phyloP scores from a whole-genome alignment of 306 rosid species.

The Hippophae gyantsensis region DNA sequence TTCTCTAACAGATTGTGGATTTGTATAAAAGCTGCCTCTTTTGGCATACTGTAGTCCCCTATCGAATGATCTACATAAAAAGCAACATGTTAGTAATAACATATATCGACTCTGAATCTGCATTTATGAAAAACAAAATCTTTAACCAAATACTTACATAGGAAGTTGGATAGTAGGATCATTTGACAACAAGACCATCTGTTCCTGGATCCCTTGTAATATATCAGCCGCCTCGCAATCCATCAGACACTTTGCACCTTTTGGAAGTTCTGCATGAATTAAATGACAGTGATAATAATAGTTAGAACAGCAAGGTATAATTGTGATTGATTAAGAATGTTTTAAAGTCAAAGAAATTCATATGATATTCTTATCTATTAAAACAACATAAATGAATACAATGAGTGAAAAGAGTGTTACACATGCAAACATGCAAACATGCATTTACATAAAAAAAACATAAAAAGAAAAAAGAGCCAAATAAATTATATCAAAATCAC shows the following conservation, averaged over 20 bases:
- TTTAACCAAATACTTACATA: constrained; percentile 30
- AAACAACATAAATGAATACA: too few species aligned
- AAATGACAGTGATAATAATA: neutral
- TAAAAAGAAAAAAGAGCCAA: too few species aligned
- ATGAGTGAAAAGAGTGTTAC: too few species aligned
- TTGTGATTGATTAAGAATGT: too few species aligned
- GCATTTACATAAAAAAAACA: too few species aligned
- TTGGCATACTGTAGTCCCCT: constrained; percentile 72
- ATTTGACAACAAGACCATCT: constrained; percentile 56
- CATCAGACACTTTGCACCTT: constrained; percentile 59
- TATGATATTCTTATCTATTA: too few species aligned
- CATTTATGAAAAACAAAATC: constrained; percentile 8
- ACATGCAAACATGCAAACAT: too few species aligned
- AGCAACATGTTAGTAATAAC: too few species aligned
- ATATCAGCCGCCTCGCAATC: constrained; percentile 71
- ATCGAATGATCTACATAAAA: constrained; percentile 52
- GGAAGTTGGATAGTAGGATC: constrained; percentile 73
- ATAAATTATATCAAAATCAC: too few species aligned
- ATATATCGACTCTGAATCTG: too few species aligned
- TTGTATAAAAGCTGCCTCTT: constrained; percentile 33
- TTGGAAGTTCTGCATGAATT: constrained; percentile 54
- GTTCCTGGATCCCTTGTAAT: constrained; percentile 63
- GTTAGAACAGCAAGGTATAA: too few species aligned
- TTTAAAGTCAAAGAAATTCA: too few species aligned
- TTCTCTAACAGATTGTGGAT: constrained; percentile 40